A percentile compares a stretch with the other conserved stretches of the same genome.
phyloP scores from a whole-genome alignment of 2,329 filamentous ascomycete genomes.

The Penicillium glabrum region DNA sequence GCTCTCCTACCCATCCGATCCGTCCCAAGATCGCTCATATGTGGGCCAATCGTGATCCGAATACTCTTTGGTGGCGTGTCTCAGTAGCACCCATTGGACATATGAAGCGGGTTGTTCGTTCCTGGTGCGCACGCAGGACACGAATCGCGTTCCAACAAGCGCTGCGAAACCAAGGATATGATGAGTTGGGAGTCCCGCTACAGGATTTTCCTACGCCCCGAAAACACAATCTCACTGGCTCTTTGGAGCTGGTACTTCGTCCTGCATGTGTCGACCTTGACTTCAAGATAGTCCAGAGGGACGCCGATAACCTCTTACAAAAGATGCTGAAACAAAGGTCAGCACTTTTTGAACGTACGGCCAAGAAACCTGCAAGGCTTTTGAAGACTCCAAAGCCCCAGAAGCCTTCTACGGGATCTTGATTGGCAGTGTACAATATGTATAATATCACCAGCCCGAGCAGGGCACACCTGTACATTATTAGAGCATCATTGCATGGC shows the following conservation, averaged over 20 bases:
- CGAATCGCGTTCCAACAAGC: constrained; percentile 47
- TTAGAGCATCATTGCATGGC: constrained; percentile 6
- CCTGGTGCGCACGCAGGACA: constrained; percentile 44
- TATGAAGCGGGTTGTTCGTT: constrained; percentile 49
- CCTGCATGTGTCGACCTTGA: constrained; percentile 17
- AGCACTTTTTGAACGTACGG: not conserved
- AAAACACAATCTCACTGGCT: constrained; percentile 33
- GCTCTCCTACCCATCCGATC: constrained; percentile 32
- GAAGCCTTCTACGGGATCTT: not conserved
- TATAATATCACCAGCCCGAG: not conserved
- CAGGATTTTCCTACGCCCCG: not conserved
- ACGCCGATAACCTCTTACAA: constrained; percentile 14
- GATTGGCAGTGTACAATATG: not conserved
- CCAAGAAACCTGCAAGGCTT: not conserved
- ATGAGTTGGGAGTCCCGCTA: constrained; percentile 26
- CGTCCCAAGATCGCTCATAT: constrained; percentile 38
- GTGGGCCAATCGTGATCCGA: constrained; percentile 38
- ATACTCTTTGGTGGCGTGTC: constrained; percentile 52
- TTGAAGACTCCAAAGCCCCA: not conserved
- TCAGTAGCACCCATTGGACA: constrained; percentile 27
- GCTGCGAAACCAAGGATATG: constrained; percentile 48
- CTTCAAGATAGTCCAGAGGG: constrained; percentile 23
- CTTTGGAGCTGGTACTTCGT: constrained; percentile 32
- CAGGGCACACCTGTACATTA: constrained; percentile 7
- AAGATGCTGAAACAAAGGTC: constrained; percentile 10